A percentile compares a stretch with the other conserved stretches of the same genome.
Conservation (phyloP, 192 early-diverging fungal genomes). For the Umbelopsis vinacea region DNA sequence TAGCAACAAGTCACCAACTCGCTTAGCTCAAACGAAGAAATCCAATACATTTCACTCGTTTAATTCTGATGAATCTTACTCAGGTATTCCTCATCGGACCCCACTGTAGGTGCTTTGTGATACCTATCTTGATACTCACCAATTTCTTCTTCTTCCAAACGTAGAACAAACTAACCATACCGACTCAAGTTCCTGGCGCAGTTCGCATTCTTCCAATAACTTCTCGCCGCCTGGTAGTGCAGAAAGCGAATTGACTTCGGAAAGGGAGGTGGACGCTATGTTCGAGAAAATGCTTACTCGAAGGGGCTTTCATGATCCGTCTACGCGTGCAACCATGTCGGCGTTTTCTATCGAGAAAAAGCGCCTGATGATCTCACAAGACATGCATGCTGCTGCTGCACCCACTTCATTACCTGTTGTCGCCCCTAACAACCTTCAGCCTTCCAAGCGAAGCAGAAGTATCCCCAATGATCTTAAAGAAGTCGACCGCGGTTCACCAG, state of each 20-base stretch:
- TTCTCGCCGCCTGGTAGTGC: constrained; percentile 26
- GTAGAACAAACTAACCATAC: constrained; percentile 10
- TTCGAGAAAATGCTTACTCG: constrained; percentile 58
- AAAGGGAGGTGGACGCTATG: constrained; percentile 53
- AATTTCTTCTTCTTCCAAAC: neutral
- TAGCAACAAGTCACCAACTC: neutral
- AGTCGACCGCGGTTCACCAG: constrained; percentile 45
- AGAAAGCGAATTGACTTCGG: constrained; percentile 34
- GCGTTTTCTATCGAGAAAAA: constrained; percentile 58
- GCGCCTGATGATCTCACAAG: constrained; percentile 55
- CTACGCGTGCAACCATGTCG: constrained; percentile 49
- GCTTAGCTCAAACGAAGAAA: neutral
- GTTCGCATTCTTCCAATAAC: constrained; percentile 38
- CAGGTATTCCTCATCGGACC: constrained; percentile 26
- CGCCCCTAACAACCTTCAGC: constrained; percentile 34
- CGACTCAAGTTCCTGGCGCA: constrained; percentile 37
- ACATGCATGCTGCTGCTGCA: constrained; percentile 39
- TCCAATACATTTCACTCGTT: constrained; percentile 6
- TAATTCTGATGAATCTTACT: constrained; percentile 33
- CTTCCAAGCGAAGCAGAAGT: constrained; percentile 18
- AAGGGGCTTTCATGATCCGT: constrained; percentile 53
- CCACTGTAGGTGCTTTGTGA: neutral
- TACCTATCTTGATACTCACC: neutral
- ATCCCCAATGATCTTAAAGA: constrained; percentile 44
- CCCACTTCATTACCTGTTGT: constrained; percentile 24